Conservation (phyloP, 2,329 filamentous ascomycete genomes). For the Escovopsis weberi region DNA sequence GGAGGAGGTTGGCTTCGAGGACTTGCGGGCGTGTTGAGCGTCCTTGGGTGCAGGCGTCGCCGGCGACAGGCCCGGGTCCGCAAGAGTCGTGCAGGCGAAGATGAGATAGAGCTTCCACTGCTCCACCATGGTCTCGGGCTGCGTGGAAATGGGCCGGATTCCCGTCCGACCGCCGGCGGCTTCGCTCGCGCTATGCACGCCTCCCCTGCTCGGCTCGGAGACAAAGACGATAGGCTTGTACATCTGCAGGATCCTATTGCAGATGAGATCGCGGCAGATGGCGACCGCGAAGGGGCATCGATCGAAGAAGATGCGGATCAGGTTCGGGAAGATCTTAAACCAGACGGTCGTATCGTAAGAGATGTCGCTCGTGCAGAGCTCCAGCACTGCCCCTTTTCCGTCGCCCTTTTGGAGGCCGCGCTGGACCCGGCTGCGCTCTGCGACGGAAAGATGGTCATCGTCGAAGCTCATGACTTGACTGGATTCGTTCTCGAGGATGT, state of each 20-base stretch:
- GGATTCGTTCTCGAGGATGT: slow-evolving; percentile 82
- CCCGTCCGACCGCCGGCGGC: slow-evolving; percentile 33
- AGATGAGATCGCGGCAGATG: slow-evolving; percentile 81
- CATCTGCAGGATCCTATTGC: slow-evolving; percentile 84
- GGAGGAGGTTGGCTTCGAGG: slow-evolving; percentile 49
- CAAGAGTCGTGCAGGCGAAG: slow-evolving; percentile 90
- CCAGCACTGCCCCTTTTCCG: slow-evolving; percentile 72
- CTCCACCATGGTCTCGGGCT: slow-evolving; percentile 79
- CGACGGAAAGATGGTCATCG: slow-evolving; percentile 78
- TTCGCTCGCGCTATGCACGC: slow-evolving; percentile 47
- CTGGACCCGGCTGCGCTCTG: slow-evolving; percentile 82
- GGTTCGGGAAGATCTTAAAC: slow-evolving; percentile 96
- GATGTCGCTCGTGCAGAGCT: slow-evolving; percentile 88
- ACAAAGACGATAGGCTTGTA: slow-evolving; percentile 69
- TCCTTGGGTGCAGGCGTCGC: slow-evolving; percentile 27
- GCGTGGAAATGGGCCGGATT: slow-evolving; percentile 48
- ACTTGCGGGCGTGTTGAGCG: slow-evolving; percentile 65
- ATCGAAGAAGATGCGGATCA: slow-evolving; percentile 81
- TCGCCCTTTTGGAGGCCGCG: slow-evolving; percentile 77
- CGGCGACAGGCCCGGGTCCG: slow-evolving; percentile 54
- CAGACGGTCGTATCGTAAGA: slow-evolving; percentile 90
- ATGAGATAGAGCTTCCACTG: slow-evolving; percentile 98
- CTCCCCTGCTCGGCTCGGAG: slow-evolving; percentile 52
- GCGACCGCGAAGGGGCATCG: slow-evolving; percentile 85
- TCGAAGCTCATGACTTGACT: slow-evolving; percentile 83